These are phyloP conservation scores for Chaetomium strumarium DNA, from an alignment of 2,329 filamentous ascomycete species.

Conservation along the genomic window DNA sequence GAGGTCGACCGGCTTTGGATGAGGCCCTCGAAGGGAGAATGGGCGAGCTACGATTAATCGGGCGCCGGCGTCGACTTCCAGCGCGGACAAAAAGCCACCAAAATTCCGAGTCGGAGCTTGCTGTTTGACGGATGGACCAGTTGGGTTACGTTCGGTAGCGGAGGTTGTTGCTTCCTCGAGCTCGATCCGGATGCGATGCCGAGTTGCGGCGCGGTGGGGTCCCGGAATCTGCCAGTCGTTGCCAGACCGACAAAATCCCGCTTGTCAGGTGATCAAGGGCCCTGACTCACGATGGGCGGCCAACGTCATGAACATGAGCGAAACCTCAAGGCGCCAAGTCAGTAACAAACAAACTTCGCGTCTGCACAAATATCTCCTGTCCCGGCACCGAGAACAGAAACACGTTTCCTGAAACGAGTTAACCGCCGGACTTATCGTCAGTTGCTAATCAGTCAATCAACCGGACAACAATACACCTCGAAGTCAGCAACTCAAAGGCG, in stretches of 20 bases:
- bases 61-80: not conserved
- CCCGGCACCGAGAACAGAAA: slow-evolving; percentile 2
- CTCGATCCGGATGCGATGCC: slow-evolving; percentile 7
- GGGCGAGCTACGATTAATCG: not conserved
- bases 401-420: not conserved
- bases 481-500: slow-evolving; percentile 9
- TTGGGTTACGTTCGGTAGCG: too few species aligned
- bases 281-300: slow-evolving; percentile 22
- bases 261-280: slow-evolving; percentile 23
- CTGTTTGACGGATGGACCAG: not conserved
- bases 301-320: slow-evolving; percentile 22
- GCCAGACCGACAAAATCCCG: slow-evolving; percentile 11
- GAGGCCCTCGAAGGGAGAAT: not conserved
- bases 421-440: not conserved
- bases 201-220: slow-evolving; percentile 4
- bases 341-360: slow-evolving; percentile 2
- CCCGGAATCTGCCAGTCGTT: slow-evolving; percentile 5
- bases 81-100: not conserved
- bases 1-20: not conserved
- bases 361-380: slow-evolving; percentile 2
- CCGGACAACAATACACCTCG: not conserved
- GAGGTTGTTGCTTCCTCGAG: not conserved
- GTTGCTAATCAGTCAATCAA: not conserved
- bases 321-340: slow-evolving; percentile 1
- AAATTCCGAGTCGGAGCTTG: not conserved